Percentiles rank a stretch among this genome's conserved stretches.
phyloP scores from a whole-genome alignment of 2,329 filamentous ascomycete species.

The Hypocreales sp. region DNA sequence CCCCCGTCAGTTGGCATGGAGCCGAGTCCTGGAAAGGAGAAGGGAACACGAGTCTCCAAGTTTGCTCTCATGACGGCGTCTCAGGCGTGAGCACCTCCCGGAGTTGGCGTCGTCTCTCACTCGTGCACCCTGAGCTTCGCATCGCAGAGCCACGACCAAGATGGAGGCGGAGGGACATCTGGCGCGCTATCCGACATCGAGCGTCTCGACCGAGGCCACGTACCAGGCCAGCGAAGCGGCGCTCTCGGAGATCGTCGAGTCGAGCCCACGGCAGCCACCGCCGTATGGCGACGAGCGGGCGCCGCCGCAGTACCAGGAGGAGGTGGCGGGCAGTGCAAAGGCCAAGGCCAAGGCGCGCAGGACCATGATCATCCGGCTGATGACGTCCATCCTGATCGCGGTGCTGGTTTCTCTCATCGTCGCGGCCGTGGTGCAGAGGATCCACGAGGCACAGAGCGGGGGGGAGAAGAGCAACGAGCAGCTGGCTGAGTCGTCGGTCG shows the following conservation, averaged over 20 bases:
- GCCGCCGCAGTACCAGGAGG: slow-evolving; percentile 6
- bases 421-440: slow-evolving; percentile 9
- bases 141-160: too few species aligned
- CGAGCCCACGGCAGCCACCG: slow-evolving; percentile 6
- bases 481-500: slow-evolving; percentile 1
- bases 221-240: slow-evolving; percentile 5
- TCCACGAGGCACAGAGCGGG: slow-evolving; percentile 3
- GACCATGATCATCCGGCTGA: slow-evolving; percentile 7
- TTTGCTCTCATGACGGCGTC: too few species aligned
- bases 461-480: too few species aligned
- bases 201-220: too few species aligned
- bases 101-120: too few species aligned
- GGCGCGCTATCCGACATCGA: too few species aligned
- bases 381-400: slow-evolving; percentile 9
- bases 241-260: slow-evolving; percentile 3
- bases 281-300: slow-evolving; percentile 7
- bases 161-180: too few species aligned
- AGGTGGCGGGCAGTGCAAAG: slow-evolving; percentile 2
- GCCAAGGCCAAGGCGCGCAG: slow-evolving; percentile 5
- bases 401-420: slow-evolving; percentile 10
- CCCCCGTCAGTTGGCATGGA: too few species aligned
- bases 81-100: too few species aligned
- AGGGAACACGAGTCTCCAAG: too few species aligned
- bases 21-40: too few species aligned
- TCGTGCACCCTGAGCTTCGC: too few species aligned